A percentile compares a stretch with the other conserved stretches of the same genome.
Conservation (phyloP, 306 rosid species). For the Nissolia schottii region DNA sequence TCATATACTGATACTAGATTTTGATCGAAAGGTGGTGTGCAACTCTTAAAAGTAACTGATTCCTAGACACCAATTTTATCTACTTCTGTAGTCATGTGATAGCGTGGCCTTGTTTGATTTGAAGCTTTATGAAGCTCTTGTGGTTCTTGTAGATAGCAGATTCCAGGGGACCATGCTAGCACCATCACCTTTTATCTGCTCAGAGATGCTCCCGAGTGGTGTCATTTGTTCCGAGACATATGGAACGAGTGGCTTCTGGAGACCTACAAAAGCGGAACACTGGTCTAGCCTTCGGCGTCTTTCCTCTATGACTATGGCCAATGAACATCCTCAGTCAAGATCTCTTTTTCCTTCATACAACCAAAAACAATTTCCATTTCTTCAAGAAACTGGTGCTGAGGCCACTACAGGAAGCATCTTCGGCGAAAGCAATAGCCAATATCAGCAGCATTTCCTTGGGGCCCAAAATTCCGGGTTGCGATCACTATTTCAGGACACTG, state of each 20-base stretch:
- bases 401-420: conserved; percentile 46
- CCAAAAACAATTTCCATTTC: conserved; percentile 49
- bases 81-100: conserved; percentile 12
- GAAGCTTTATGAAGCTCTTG: background rate
- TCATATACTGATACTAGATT: background rate
- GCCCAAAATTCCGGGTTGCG: conserved; percentile 35
- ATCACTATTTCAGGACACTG: conserved; percentile 33
- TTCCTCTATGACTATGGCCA: conserved; percentile 37
- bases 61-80: background rate
- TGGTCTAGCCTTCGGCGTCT: conserved; percentile 34
- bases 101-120: conserved; percentile 1
- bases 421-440: conserved; percentile 36
- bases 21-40: background rate
- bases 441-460: conserved; percentile 30
- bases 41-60: conserved; percentile 2
- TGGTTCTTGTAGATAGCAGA: conserved; percentile 49
- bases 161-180: conserved; percentile 44
- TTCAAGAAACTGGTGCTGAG: conserved; percentile 43
- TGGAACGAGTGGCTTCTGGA: conserved; percentile 43
- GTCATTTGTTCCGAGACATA: conserved; percentile 38
- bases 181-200: conserved; percentile 59
- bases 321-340: conserved; percentile 44
- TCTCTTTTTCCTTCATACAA: conserved; percentile 35
- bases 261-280: conserved; percentile 48
- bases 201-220: conserved; percentile 54